Conservation (phyloP, 2,329 filamentous ascomycete species). For the Volutella citrinella region DNA sequence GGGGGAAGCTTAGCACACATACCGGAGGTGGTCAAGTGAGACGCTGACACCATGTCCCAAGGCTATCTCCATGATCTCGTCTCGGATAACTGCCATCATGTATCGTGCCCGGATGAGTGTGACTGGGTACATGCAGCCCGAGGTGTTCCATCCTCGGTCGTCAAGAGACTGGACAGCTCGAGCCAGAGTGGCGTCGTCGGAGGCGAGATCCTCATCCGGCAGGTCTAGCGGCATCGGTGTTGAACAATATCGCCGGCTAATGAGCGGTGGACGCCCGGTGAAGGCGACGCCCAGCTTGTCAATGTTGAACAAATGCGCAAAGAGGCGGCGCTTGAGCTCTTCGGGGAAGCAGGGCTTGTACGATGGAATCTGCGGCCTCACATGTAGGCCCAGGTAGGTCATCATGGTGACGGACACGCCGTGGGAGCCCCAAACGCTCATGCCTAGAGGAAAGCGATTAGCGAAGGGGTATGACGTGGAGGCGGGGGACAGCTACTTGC, state of each 20-base stretch:
- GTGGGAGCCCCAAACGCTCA: conserved; percentile 36
- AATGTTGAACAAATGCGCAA: conserved; percentile 35
- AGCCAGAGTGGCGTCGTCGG: conserved; percentile 30
- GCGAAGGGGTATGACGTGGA: too few species aligned
- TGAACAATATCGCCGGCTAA: conserved; percentile 51
- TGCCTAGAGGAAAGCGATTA: too few species aligned
- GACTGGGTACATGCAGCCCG: conserved; percentile 38
- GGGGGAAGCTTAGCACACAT: too few species aligned
- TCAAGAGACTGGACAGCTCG: conserved; percentile 36
- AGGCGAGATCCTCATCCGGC: conserved; percentile 45
- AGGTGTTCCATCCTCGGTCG: conserved; percentile 49
- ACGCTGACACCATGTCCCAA: too few species aligned
- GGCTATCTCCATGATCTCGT: conserved; percentile 59
- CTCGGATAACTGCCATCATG: conserved; percentile 48
- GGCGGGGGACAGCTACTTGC: too few species aligned
- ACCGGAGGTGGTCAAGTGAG: too few species aligned
- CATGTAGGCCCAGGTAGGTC: conserved; percentile 36
- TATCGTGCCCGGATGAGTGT: conserved; percentile 46
- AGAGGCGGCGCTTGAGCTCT: conserved; percentile 31
- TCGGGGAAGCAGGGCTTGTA: conserved; percentile 33
- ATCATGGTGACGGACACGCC: conserved; percentile 34
- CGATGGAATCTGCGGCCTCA: conserved; percentile 13
- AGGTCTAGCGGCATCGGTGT: conserved; percentile 55
- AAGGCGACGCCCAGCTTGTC: conserved; percentile 53
- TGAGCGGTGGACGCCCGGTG: conserved; percentile 51